A percentile compares a stretch with the other conserved stretches of the same genome.
Evolutionary conservation across 345 rosid genomes (phyloP).

Genomic region (Camelina hispida): DNA sequence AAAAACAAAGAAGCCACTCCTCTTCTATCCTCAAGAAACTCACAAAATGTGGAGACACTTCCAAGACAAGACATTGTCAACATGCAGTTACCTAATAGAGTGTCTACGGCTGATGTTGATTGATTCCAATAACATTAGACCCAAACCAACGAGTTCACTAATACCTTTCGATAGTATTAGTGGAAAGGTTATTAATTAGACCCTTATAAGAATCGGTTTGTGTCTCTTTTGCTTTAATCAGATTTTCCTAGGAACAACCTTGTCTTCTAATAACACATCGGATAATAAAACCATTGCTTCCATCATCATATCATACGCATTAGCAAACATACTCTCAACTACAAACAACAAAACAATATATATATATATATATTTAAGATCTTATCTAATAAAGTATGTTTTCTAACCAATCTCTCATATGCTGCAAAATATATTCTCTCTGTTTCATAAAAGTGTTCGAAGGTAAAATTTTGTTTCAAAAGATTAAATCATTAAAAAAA

Average conservation of each 20-base stretch:
- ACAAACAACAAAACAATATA: too few relatives aligned
- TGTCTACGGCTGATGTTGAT: conserved; percentile 42
- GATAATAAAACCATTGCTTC: conserved; percentile 2
- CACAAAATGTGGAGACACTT: conserved; percentile 46
- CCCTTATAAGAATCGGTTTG: conserved; percentile 9
- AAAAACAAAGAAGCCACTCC: conserved; percentile 52
- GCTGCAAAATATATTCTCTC: too few relatives aligned
- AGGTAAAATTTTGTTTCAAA: too few relatives aligned
- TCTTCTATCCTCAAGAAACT: conserved; percentile 60
- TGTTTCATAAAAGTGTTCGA: too few relatives aligned
- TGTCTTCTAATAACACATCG: not conserved
- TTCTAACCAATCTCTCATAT: too few relatives aligned
- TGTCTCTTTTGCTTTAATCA: not conserved
- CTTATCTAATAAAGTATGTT: too few relatives aligned
- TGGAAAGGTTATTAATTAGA: not conserved
- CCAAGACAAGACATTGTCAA: conserved; percentile 80
- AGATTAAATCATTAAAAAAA: too few relatives aligned
- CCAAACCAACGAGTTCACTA: not conserved
- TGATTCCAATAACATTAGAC: conserved; percentile 22
- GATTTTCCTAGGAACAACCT: conserved; percentile 14
- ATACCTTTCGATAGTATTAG: not conserved
- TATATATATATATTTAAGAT: too few relatives aligned
- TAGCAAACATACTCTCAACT: too few relatives aligned
- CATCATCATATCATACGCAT: too few relatives aligned
- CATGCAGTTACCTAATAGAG: conserved; percentile 76